Conservation (phyloP, 179 eudicot species). For the Patellifolia procumbens region DNA sequence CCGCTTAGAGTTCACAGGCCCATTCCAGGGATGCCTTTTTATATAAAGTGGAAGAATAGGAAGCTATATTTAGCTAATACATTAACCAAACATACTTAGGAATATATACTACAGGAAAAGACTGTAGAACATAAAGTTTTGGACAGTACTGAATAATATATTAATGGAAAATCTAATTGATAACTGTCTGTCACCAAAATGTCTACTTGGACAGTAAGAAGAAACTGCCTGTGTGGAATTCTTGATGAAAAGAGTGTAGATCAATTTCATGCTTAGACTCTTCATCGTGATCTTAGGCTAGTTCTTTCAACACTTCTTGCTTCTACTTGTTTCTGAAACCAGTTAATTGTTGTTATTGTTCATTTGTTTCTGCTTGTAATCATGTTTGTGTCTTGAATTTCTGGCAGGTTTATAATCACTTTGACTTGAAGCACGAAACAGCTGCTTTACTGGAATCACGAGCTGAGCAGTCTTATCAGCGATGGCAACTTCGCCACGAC, state of each 20-base stretch:
- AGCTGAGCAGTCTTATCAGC: constrained; percentile 68
- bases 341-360: background rate
- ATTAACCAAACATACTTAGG: too few species aligned
- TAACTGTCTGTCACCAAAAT: background rate
- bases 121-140: background rate
- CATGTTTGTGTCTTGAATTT: constrained; percentile 2
- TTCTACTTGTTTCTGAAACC: background rate
- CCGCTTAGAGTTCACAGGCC: too few species aligned
- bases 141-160: background rate
- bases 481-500: constrained; percentile 75
- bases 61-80: too few species aligned
- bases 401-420: constrained; percentile 87
- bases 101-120: too few species aligned
- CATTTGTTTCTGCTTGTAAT: constrained; percentile 12
- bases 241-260: background rate
- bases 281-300: background rate
- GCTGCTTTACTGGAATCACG: constrained; percentile 83
- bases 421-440: constrained; percentile 96
- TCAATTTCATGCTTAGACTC: too few species aligned
- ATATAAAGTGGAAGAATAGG: too few species aligned
- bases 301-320: constrained; percentile 1
- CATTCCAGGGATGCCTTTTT: background rate
- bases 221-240: background rate
- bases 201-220: background rate
- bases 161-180: background rate